A percentile compares a stretch with the other conserved stretches of the same genome.
Conservation (phyloP, 1,284 basidiomycete species). For the Mycena sp. region DNA sequence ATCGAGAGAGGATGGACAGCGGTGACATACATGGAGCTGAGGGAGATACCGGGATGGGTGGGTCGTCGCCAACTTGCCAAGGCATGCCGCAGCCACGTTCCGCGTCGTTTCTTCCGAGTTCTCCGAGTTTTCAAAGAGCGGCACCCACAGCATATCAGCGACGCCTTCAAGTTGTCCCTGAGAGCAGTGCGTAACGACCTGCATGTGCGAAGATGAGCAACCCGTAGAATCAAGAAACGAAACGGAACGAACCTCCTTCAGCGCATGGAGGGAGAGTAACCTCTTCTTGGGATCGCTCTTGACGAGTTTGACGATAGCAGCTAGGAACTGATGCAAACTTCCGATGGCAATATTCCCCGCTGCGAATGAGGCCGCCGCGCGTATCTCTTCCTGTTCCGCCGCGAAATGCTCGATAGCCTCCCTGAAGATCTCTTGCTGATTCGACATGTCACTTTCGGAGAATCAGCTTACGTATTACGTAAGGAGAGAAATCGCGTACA, state of each 20-base stretch:
- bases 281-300: conserved; percentile 82
- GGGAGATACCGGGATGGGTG: conserved; percentile 91
- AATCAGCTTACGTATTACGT: conserved; percentile 16
- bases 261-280: conserved; percentile 86
- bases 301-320: conserved; percentile 85
- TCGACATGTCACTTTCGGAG: conserved; percentile 78
- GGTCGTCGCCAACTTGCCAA: conserved; percentile 94
- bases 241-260: conserved; percentile 83
- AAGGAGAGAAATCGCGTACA: conserved; percentile 58
- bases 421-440: conserved; percentile 79
- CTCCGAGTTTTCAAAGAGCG: conserved; percentile 87
- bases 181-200: conserved; percentile 93
- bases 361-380: conserved; percentile 91
- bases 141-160: conserved; percentile 90
- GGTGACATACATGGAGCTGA: conserved; percentile 80
- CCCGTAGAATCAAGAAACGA: not conserved
- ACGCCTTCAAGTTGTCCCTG: conserved; percentile 84
- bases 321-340: conserved; percentile 86
- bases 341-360: conserved; percentile 96
- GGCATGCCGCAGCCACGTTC: conserved; percentile 95
- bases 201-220: not conserved
- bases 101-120: conserved; percentile 90
- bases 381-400: conserved; percentile 83
- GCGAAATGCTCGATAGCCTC: conserved; percentile 79
- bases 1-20: not conserved